Evolutionary conservation across 2,329 filamentous ascomycete genomes (phyloP), one percentile per base, ranked within the genome.

Genomic region (Chaetothyriales sp.): DNA sequence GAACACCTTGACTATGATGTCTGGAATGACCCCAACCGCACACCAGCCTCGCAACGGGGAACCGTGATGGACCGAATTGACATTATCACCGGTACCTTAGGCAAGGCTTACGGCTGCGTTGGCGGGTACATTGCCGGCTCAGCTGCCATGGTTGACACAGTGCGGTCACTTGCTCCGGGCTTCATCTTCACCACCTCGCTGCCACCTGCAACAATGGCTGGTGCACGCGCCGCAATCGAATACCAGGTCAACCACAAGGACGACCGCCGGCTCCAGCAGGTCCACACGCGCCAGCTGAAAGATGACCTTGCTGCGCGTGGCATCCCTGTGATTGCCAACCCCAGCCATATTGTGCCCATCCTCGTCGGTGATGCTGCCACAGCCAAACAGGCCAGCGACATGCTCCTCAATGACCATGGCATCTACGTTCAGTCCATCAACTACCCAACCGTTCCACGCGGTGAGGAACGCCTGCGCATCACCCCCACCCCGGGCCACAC

Each of bases 381-480:
- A 43, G 92, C 92, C 53, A 95, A 92, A 75, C 76, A 83, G 60
- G 92, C 92, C 6, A 94, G 86, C 20, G 92, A 98, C 65, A 80
- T 94, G 73, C 80, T 98, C 19, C 78, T 98, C 12, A 81, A 84
- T 59, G 84, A 94, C 59, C 85, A 95, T 73, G 79, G 81, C 55
- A 95, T 98, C 65, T 98, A 98, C 65, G 92, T 98, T 22, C 92
- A 98, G 71, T 88, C 87, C 50, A 96, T 98, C 77, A 98, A 98
- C 73, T 96, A 96, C 70, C 92, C 92, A 1, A 98, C 92, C 48
- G 92, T 98, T 2, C 92, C 92, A 2, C 87, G 94, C 5, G 92
- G 92, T n/a, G 89, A 98, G 73, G 92, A 98, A 70, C 83, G 92
- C 52, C 82, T 98, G 51, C 84, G 92, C 59, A 87, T 98, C 67